Percentiles rank a stretch among this genome's conserved stretches.
Conservation (phyloP, 2,329 filamentous ascomycete genomes). For the Pyricularia pennisetigena region DNA sequence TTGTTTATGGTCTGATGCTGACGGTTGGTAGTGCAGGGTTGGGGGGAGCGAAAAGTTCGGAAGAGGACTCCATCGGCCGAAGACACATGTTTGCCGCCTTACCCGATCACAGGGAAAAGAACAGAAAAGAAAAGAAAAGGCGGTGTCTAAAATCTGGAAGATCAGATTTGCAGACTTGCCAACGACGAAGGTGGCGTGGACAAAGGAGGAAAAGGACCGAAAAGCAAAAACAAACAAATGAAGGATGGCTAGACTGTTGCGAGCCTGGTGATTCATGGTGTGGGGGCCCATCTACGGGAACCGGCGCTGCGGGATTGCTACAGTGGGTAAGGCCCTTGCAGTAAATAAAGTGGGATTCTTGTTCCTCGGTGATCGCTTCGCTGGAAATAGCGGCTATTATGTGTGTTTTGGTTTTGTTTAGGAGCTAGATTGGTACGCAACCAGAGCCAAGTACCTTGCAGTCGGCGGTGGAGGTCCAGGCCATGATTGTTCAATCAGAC, state of each 20-base stretch:
- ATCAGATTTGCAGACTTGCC: neutral
- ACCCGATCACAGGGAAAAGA: too few relatives aligned
- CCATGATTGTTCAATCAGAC: too few relatives aligned
- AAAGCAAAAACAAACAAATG: neutral
- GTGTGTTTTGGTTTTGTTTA: too few relatives aligned
- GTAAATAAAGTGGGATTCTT: neutral
- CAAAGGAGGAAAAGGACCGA: neutral
- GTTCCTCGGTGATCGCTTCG: neutral
- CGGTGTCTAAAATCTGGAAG: neutral
- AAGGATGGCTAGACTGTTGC: neutral
- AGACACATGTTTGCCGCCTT: neutral
- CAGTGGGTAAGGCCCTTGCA: neutral
- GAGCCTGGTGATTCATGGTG: neutral
- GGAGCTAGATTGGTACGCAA: too few relatives aligned
- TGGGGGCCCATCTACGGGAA: neutral
- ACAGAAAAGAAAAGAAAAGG: neutral
- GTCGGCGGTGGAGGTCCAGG: too few relatives aligned
- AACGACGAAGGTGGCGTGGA: neutral
- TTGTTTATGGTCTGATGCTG: too few relatives aligned
- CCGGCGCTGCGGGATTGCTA: neutral
- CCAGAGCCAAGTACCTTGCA: too few relatives aligned
- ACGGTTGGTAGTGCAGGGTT: neutral
- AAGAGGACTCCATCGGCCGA: neutral
- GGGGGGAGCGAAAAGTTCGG: neutral
- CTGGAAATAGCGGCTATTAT: neutral